A percentile compares a stretch with the other conserved stretches of the same genome.
These are phyloP conservation scores for Acorus calamus DNA, from an alignment of 106 monocot species.

Conservation along the genomic window DNA sequence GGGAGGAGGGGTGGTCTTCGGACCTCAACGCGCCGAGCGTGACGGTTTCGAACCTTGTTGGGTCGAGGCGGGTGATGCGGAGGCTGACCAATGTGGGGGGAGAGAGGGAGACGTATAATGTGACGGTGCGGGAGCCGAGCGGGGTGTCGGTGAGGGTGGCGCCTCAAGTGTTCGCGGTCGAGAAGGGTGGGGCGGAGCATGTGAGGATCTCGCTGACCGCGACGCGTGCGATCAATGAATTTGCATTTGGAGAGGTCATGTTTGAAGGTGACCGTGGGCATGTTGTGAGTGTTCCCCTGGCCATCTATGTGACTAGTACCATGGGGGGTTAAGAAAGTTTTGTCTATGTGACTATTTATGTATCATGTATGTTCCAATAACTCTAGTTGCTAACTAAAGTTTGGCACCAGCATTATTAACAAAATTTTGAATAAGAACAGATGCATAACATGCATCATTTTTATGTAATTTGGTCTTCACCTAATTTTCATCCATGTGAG, in stretches of 20 bases:
- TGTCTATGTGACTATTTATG: too few species aligned
- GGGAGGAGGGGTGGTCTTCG: conserved; percentile 37
- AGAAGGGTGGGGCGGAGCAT: conserved; percentile 12
- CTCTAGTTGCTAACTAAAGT: too few species aligned
- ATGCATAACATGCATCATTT: too few species aligned
- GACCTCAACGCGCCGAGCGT: conserved; percentile 68
- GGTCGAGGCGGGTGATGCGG: conserved; percentile 40
- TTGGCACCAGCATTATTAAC: too few species aligned
- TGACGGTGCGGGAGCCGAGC: conserved; percentile 29
- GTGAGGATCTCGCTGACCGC: conserved; percentile 44
- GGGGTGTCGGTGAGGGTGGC: conserved; percentile 43
- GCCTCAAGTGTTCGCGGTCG: conserved; percentile 34
- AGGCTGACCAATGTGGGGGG: conserved; percentile 42
- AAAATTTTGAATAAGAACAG: too few species aligned
- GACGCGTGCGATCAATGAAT: conserved; percentile 17
- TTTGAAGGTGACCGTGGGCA: conserved; percentile 48
- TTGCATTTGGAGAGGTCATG: conserved; percentile 51
- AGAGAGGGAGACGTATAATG: conserved; percentile 37
- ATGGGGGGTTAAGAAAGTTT: background rate
- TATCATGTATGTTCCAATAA: too few species aligned
- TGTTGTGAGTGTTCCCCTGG: conserved; percentile 51
- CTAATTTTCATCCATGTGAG: too few species aligned
- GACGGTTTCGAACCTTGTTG: conserved; percentile 43
- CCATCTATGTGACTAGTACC: conserved; percentile 39
- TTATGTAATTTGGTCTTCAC: too few species aligned